Conservation (phyloP, 2,329 filamentous ascomycete species). For the Xenoacremonium recifei region DNA sequence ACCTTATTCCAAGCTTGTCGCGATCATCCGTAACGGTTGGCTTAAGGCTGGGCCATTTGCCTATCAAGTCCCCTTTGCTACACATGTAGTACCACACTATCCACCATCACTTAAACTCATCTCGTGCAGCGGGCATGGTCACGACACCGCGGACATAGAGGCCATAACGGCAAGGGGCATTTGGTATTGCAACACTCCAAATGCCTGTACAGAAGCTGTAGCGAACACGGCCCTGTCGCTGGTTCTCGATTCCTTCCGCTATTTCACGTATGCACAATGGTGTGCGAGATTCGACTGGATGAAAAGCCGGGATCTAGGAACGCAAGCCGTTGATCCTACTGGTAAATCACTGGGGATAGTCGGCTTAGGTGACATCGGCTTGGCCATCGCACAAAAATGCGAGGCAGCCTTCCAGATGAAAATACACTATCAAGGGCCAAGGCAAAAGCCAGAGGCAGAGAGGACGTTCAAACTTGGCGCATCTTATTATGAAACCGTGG, state of each 20-base stretch:
- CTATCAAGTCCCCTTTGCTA: slow-evolving; percentile 10
- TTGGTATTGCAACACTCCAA: slow-evolving; percentile 12
- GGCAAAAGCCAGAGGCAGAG: slow-evolving; percentile 4
- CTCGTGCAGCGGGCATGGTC: slow-evolving; percentile 15
- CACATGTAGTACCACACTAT: slow-evolving; percentile 12
- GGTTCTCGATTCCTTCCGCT: slow-evolving; percentile 9
- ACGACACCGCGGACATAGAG: slow-evolving; percentile 9
- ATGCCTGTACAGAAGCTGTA: slow-evolving; percentile 11
- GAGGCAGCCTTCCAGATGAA: slow-evolving; percentile 9
- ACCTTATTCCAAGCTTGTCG: slow-evolving; percentile 12
- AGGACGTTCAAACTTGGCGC: slow-evolving; percentile 2
- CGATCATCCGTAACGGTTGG: slow-evolving; percentile 14
- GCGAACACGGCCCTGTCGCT: slow-evolving; percentile 7
- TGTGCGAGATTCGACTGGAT: slow-evolving; percentile 10
- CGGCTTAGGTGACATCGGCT: slow-evolving; percentile 9
- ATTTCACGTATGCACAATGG: slow-evolving; percentile 10
- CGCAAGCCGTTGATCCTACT: slow-evolving; percentile 6
- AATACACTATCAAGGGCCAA: slow-evolving; percentile 8
- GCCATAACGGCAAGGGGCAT: slow-evolving; percentile 9
- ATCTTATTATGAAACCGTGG: slow-evolving; percentile 3
- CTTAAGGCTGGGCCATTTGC: slow-evolving; percentile 15
- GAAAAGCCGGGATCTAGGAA: slow-evolving; percentile 6
- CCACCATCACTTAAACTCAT: slow-evolving; percentile 13
- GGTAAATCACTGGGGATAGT: slow-evolving; percentile 7
- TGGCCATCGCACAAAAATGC: slow-evolving; percentile 8